A percentile compares a stretch with the other conserved stretches of the same genome.
Evolutionary conservation across 73 alveolate species (phyloP).

Genomic region (Durusdinium trenchii): DNA sequence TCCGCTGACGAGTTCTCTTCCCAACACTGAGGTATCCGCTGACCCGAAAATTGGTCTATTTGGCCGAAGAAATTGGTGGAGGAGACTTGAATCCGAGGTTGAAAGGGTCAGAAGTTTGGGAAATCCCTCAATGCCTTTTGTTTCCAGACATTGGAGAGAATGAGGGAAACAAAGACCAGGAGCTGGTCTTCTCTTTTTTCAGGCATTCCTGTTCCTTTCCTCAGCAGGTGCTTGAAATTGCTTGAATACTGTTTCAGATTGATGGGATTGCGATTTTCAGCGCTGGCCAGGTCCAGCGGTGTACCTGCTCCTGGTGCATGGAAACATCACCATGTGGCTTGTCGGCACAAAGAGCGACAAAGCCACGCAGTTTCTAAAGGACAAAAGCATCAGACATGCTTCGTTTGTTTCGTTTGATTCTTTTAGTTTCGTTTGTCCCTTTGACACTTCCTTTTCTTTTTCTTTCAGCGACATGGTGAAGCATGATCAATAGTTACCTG

Average conservation of each 20-base stretch:
- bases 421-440: too few species aligned
- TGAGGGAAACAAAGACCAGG: background rate
- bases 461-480: background rate
- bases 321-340: constrained; percentile 59
- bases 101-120: too few species aligned
- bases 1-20: too few species aligned
- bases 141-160: background rate
- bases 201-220: background rate
- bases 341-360: background rate
- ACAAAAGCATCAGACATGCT: too few species aligned
- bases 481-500: background rate
- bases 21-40: constrained; percentile 48
- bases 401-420: too few species aligned
- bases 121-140: too few species aligned
- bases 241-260: too few species aligned
- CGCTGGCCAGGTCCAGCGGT: constrained; percentile 37
- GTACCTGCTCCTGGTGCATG: background rate
- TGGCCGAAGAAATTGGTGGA: constrained; percentile 37
- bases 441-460: background rate
- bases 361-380: too few species aligned
- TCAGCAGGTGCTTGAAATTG: background rate
- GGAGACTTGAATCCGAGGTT: background rate
- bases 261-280: background rate
- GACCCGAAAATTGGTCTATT: constrained; percentile 1
- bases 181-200: background rate